Evolutionary conservation across 331 rosid genomes (phyloP), one percentile per base, ranked within the genome.

Genomic region (Quercus lobata): DNA sequence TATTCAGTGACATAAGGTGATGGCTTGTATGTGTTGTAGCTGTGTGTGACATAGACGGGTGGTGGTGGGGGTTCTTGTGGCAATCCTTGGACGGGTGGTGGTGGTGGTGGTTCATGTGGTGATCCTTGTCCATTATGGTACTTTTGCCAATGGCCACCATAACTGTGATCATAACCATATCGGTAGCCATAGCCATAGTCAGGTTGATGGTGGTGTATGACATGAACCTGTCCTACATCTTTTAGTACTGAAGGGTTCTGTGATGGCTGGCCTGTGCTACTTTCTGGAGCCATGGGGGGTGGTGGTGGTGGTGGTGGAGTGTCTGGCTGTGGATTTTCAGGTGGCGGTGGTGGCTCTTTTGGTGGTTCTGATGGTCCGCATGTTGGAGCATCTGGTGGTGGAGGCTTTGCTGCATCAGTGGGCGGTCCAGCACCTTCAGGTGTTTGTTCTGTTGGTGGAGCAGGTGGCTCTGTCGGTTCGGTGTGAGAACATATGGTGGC

Each of bases 401-500:
- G 82, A 27, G 74, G 75, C 29, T 84, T 84, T 52, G 84, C 16
- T 57, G 71, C 78, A 52, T 83, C 86, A 21, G 74, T 76, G 61
- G 85, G 79, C 63, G 73, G 29, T 63, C 60, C 44, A 69, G 60
- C 80, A 52, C 66, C 85, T 54, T 81, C 85, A 0, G 81, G 85
- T 5, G 79, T 46, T 58, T 78, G 69, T 71, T 82, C 82, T 52
- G 80, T 6, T 18, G 79, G 74, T 18, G 62, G 85, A 32, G 88
- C 66, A 41, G 83, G 73, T 61, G 91, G 72, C 11, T 90, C 86
- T 4, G 84, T 15, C 56, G 74, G 66, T 76, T 92, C 97, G 46
- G 82, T 75, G 27, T 87, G 79, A 22, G 93, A 87, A 74, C 96
- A 90, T 62, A 93, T 86, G 79, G 89, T 96, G 79, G 93, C 98